Evolutionary conservation across 2,329 filamentous ascomycete species (phyloP).

Genomic region (Colletotrichum orbiculare): DNA sequence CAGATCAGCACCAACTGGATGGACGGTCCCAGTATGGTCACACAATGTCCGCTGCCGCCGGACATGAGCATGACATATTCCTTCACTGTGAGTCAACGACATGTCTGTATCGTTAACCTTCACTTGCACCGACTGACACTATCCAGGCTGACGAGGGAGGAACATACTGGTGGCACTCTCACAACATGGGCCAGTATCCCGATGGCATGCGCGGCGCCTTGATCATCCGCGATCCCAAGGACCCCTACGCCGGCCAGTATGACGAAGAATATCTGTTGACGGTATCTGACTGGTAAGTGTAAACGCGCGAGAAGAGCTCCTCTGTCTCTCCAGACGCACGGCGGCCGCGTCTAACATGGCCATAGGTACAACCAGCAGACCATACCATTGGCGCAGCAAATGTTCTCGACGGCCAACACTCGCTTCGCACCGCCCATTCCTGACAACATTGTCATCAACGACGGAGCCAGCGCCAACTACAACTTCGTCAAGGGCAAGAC

Average conservation of each 20-base stretch:
- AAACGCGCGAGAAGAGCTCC: too few relatives aligned
- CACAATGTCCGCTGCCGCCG: conserved; percentile 65
- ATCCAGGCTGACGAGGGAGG: conserved; percentile 48
- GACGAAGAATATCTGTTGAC: conserved; percentile 67
- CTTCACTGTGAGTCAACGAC: conserved; percentile 53
- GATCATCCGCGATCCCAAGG: conserved; percentile 67
- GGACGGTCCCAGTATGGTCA: conserved; percentile 67
- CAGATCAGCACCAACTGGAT: conserved; percentile 64
- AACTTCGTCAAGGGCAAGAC: conserved; percentile 54
- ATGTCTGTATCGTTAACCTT: neutral
- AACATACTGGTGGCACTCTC: conserved; percentile 69
- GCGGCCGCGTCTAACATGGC: conserved; percentile 5
- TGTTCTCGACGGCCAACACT: conserved; percentile 54
- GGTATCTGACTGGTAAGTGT: conserved; percentile 49
- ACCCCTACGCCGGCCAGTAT: conserved; percentile 63
- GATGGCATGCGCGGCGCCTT: conserved; percentile 73
- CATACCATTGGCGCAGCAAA: conserved; percentile 49
- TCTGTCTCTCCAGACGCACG: neutral
- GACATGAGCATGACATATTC: conserved; percentile 64
- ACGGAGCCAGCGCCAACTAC: conserved; percentile 51
- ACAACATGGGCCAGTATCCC: conserved; percentile 72
- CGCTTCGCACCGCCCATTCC: conserved; percentile 54
- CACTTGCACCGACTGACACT: neutral
- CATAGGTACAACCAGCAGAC: conserved; percentile 56
- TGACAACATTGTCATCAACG: conserved; percentile 54